These are phyloP conservation scores for Linnemannia exigua DNA, from an alignment of 192 early-diverging fungal genomes.

Conservation along the genomic window DNA sequence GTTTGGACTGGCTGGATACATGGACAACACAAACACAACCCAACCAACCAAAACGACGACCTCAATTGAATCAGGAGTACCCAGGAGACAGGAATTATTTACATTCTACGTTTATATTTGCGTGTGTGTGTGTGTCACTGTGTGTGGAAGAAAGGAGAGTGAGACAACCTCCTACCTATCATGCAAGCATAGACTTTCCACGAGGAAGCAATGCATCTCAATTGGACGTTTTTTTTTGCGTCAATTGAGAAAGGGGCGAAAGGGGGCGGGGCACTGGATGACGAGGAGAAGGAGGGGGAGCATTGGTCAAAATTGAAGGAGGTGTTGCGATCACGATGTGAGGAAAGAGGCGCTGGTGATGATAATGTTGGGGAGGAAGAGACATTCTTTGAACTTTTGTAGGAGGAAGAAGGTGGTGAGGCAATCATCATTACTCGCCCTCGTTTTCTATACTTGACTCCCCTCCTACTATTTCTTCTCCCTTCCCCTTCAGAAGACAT, in stretches of 20 bases:
- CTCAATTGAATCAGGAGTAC: constrained; percentile 22
- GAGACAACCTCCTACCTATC: neutral
- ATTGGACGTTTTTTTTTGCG: neutral
- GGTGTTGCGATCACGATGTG: neutral
- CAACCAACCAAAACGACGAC: neutral
- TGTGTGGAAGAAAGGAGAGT: neutral
- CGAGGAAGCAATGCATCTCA: neutral
- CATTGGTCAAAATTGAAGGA: neutral
- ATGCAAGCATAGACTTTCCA: neutral
- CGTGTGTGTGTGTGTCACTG: too few relatives aligned
- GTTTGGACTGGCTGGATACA: constrained; percentile 8
- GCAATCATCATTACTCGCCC: neutral
- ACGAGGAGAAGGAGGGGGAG: neutral
- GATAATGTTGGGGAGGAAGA: neutral
- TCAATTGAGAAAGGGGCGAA: neutral
- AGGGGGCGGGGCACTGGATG: neutral
- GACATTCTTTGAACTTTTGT: neutral
- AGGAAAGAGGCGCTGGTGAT: neutral
- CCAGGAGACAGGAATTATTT: neutral
- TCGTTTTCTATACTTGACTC: neutral
- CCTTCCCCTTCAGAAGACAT: neutral
- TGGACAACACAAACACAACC: neutral
- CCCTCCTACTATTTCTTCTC: neutral
- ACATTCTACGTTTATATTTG: neutral
- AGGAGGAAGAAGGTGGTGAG: neutral